Evolutionary conservation across 805 yeast species (phyloP).

Genomic region (Saccharomycopsis sp.): DNA sequence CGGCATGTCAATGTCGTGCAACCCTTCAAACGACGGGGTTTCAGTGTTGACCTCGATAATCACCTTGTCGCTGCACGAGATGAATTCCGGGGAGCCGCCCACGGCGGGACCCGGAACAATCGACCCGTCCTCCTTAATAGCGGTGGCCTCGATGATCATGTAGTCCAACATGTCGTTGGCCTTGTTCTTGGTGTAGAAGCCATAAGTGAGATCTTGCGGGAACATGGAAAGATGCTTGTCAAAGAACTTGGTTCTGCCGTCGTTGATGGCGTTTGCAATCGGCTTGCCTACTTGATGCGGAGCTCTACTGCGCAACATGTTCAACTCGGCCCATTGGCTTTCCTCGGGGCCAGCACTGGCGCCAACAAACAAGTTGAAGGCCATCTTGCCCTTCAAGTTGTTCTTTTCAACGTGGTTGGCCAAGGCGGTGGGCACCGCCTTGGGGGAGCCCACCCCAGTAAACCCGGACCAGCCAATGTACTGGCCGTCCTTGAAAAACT

Average conservation of each 20-base stretch:
- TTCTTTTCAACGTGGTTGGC: conserved; percentile 85
- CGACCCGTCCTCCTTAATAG: conserved; percentile 89
- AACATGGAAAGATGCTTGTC: conserved; percentile 98
- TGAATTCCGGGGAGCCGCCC: conserved; percentile 94
- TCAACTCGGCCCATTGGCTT: conserved; percentile 83
- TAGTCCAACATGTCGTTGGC: conserved; percentile 65
- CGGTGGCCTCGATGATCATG: conserved; percentile 93
- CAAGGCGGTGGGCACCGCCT: conserved; percentile 80
- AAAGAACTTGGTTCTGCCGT: conserved; percentile 78
- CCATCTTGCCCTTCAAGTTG: conserved; percentile 75
- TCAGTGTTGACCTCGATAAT: conserved; percentile 91
- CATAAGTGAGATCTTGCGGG: conserved; percentile 97
- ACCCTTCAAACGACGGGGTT: conserved; percentile 90
- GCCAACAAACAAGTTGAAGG: conserved; percentile 89
- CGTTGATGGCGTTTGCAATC: conserved; percentile 82
- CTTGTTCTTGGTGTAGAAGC: conserved; percentile 64
- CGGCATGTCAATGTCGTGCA: conserved; percentile 94
- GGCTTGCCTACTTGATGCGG: conserved; percentile 99
- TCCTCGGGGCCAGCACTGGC: conserved; percentile 98
- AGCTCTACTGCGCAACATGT: conserved; percentile 83
- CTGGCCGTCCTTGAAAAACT: conserved; percentile 80
- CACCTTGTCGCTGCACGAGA: conserved; percentile 75
- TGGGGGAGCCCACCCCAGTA: conserved; percentile 98
- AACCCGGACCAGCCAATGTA: conserved; percentile 98
- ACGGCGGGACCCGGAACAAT: conserved; percentile 97